A percentile compares a stretch with the other conserved stretches of the same genome.
These are phyloP conservation scores for Triticum turgidum DNA, from an alignment of 176 grass and related monocot species.

Conservation along the genomic window DNA sequence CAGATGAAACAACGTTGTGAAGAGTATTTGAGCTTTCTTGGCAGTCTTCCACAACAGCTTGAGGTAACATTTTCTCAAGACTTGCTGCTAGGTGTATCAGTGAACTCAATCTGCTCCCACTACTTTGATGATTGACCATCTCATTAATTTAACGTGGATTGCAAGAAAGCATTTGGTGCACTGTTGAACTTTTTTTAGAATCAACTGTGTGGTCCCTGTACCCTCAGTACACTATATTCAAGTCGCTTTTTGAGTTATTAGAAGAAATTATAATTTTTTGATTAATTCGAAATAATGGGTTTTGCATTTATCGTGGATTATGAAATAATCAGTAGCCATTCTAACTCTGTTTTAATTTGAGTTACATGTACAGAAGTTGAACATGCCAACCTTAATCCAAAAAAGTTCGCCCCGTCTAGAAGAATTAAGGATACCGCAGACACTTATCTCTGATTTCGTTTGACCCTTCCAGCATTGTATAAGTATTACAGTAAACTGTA, in stretches of 20 bases:
- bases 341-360: too few species aligned
- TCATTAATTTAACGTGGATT: not conserved
- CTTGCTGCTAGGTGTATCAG: not conserved
- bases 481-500: not conserved
- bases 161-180: not conserved
- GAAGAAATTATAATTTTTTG: not conserved
- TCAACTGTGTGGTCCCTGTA: not conserved
- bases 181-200: not conserved
- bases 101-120: constrained; percentile 1
- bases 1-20: constrained; percentile 70
- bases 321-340: not conserved
- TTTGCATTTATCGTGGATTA: not conserved
- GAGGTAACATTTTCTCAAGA: constrained; percentile 49
- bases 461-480: not conserved
- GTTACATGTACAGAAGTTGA: not conserved
- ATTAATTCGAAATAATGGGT: not conserved
- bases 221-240: not conserved
- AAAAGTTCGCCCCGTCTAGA: not conserved
- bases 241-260: not conserved
- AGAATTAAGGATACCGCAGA: not conserved
- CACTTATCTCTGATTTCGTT: not conserved
- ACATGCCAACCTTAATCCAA: not conserved
- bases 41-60: constrained; percentile 58
- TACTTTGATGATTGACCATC: not conserved
- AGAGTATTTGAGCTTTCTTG: constrained; percentile 72